phyloP scores from a whole-genome alignment of 1,284 basidiomycete genomes.

The Ustilago bromivora region DNA sequence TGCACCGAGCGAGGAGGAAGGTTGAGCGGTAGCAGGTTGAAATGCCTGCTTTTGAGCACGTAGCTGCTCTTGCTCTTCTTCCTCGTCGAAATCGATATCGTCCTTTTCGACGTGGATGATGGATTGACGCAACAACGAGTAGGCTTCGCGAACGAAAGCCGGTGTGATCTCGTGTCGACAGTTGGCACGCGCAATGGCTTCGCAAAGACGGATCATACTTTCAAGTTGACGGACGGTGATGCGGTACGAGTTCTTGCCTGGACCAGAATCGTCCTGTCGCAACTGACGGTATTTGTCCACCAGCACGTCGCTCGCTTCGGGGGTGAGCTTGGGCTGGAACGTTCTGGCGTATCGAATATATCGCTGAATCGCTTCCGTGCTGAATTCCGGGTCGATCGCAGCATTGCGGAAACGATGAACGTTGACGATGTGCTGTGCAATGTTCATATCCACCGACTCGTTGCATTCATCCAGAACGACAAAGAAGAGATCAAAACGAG shows the following conservation, averaged over 20 bases:
- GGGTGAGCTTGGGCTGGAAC: slow-evolving; percentile 86
- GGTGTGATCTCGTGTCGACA: slow-evolving; percentile 84
- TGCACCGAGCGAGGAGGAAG: slow-evolving; percentile 45
- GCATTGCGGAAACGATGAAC: slow-evolving; percentile 95
- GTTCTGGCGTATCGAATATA: slow-evolving; percentile 97
- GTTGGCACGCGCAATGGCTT: slow-evolving; percentile 96
- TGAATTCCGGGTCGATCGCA: slow-evolving; percentile 94
- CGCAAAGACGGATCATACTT: slow-evolving; percentile 95
- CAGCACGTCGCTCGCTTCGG: slow-evolving; percentile 89
- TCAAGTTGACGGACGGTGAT: slow-evolving; percentile 97
- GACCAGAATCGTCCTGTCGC: slow-evolving; percentile 86
- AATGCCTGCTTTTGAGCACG: slow-evolving; percentile 2
- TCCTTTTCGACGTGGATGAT: slow-evolving; percentile 99
- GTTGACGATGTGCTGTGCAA: slow-evolving; percentile 97
- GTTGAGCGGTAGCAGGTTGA: slow-evolving; percentile 12
- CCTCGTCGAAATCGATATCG: slow-evolving; percentile 96
- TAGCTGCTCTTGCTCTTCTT: slow-evolving; percentile 75
- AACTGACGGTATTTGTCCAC: slow-evolving; percentile 96
- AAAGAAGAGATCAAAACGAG: slow-evolving; percentile 98
- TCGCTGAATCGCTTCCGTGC: slow-evolving; percentile 92
- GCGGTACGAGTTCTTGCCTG: slow-evolving; percentile 89
- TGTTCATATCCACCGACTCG: slow-evolving; percentile 89
- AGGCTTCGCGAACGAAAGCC: slow-evolving; percentile 94
- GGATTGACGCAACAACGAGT: slow-evolving; percentile 90
- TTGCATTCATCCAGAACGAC: slow-evolving; percentile 98